A percentile compares a stretch with the other conserved stretches of the same genome.
These are phyloP conservation scores for Dichotomocladium elegans DNA, from an alignment of 371 early-diverging fungal genomes.

Conservation along the genomic window DNA sequence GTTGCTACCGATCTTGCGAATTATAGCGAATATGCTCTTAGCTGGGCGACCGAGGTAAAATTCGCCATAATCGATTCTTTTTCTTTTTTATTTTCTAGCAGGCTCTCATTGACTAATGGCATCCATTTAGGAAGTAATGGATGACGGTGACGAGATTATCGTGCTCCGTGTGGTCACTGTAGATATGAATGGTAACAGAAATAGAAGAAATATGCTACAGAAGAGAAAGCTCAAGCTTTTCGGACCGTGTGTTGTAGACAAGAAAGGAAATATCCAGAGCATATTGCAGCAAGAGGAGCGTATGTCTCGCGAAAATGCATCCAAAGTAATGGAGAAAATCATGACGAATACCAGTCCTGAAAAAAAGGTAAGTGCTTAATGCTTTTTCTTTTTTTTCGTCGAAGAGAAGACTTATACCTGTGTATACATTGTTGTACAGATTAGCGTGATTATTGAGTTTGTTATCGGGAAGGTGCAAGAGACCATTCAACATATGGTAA, in stretches of 20 bases:
- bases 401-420: too few relatives aligned
- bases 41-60: constrained; percentile 53
- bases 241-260: constrained; percentile 17
- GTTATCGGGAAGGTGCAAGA: constrained; percentile 62
- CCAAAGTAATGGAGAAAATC: constrained; percentile 47
- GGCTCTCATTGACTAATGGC: too few relatives aligned
- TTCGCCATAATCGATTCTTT: background rate
- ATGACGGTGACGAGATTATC: constrained; percentile 59
- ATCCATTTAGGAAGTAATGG: constrained; percentile 59
- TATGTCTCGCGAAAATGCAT: constrained; percentile 47
- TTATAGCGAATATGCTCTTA: constrained; percentile 57
- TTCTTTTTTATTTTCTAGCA: too few relatives aligned
- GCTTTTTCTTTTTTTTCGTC: too few relatives aligned
- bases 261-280: constrained; percentile 36
- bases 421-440: too few relatives aligned
- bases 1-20: constrained; percentile 58
- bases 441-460: constrained; percentile 56
- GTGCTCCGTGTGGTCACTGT: constrained; percentile 45
- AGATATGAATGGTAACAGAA: constrained; percentile 33
- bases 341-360: constrained; percentile 24
- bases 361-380: constrained; percentile 16
- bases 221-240: background rate
- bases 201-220: background rate
- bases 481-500: constrained; percentile 59
- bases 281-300: constrained; percentile 40